phyloP scores from a whole-genome alignment of 2,329 filamentous ascomycete genomes.

The Aspergillus neoniger region DNA sequence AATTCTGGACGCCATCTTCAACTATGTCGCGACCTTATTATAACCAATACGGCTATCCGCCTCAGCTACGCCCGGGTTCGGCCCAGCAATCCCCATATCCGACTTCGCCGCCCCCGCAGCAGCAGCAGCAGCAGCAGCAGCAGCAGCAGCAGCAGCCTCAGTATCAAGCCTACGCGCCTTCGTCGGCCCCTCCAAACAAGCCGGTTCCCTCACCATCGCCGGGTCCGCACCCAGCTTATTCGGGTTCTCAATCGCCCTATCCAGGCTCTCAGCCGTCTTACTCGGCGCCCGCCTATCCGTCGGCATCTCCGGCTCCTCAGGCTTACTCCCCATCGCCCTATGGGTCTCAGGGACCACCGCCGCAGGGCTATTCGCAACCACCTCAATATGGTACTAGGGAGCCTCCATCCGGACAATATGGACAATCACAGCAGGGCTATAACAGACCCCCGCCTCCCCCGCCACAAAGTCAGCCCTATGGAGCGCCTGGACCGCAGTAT shows the following conservation, averaged over 20 bases:
- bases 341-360: conserved; percentile 31
- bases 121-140: conserved; percentile 37
- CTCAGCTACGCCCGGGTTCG: conserved; percentile 34
- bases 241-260: conserved; percentile 18
- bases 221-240: conserved; percentile 6
- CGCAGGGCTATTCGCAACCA: conserved; percentile 29
- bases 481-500: conserved; percentile 34
- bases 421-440: conserved; percentile 39
- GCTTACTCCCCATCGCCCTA: conserved; percentile 46
- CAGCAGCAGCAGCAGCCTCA: conserved; percentile 39
- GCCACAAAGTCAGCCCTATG: conserved; percentile 40
- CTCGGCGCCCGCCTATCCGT: not conserved
- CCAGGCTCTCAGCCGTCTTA: conserved; percentile 25
- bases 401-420: conserved; percentile 19
- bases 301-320: conserved; percentile 30
- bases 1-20: conserved; percentile 19
- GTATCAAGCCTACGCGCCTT: conserved; percentile 40
- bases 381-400: conserved; percentile 28
- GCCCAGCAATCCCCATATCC: conserved; percentile 39
- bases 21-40: conserved; percentile 42
- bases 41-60: conserved; percentile 37
- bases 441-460: conserved; percentile 45
- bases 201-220: conserved; percentile 33
- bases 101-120: conserved; percentile 33
- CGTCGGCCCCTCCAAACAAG: conserved; percentile 32